Percentiles rank a stretch among this genome's conserved stretches.
Conservation (phyloP, 441 rosid genomes). For the Gossypium trilobum region DNA sequence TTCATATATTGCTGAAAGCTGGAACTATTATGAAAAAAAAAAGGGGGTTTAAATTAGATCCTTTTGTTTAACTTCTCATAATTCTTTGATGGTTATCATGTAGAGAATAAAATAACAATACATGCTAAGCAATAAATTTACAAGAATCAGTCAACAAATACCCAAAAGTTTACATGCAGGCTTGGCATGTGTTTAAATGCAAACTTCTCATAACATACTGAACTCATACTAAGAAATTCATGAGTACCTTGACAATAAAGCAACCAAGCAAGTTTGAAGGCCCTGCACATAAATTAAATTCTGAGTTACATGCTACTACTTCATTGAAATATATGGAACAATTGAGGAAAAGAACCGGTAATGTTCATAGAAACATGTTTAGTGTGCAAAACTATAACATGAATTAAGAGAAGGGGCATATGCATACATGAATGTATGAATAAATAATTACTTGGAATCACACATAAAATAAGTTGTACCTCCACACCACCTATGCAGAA, state of each 20-base stretch:
- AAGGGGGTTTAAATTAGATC: background rate
- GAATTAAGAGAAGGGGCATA: background rate
- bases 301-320: constrained; percentile 12
- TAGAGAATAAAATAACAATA: background rate
- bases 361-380: background rate
- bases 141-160: constrained; percentile 1
- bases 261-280: constrained; percentile 91
- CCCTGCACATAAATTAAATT: constrained; percentile 52
- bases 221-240: constrained; percentile 11
- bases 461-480: constrained; percentile 34
- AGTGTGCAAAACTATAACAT: background rate
- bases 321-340: background rate
- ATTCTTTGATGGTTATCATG: constrained; percentile 3
- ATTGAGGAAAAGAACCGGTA: background rate
- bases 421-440: background rate
- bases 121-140: background rate
- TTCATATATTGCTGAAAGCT: background rate
- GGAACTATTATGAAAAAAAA: background rate
- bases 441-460: background rate
- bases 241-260: constrained; percentile 66
- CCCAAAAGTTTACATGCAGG: background rate
- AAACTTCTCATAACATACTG: constrained; percentile 1
- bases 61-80: background rate
- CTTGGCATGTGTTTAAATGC: background rate
- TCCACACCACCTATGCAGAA: constrained; percentile 95